phyloP scores from a whole-genome alignment of 345 rosid species.

The Gossypium ekmanianum region DNA sequence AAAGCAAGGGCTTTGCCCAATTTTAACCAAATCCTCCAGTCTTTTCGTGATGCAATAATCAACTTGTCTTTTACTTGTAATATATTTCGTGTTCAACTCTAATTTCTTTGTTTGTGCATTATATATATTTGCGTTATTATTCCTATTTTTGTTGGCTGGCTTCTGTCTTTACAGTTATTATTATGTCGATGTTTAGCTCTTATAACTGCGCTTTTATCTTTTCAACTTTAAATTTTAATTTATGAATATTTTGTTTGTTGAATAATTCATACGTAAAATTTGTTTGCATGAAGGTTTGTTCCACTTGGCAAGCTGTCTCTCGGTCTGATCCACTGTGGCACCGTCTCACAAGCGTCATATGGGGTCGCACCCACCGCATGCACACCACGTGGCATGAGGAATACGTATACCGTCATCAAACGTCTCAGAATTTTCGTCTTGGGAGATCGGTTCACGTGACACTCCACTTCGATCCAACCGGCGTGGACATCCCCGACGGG shows the following conservation, averaged over 20 bases:
- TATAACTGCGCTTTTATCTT: too few relatives aligned
- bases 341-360: slow-evolving; percentile 46
- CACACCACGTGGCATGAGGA: slow-evolving; percentile 75
- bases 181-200: too few relatives aligned
- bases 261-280: background rate
- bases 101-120: background rate
- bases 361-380: slow-evolving; percentile 46
- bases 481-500: slow-evolving; percentile 51
- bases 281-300: slow-evolving; percentile 52
- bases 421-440: slow-evolving; percentile 57
- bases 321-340: slow-evolving; percentile 78
- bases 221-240: too few relatives aligned
- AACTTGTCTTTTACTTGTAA: background rate
- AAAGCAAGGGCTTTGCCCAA: background rate
- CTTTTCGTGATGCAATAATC: too few relatives aligned
- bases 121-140: background rate
- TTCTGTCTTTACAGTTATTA: too few relatives aligned
- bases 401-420: slow-evolving; percentile 61
- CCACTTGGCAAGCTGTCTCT: slow-evolving; percentile 87
- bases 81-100: background rate
- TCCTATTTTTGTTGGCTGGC: too few relatives aligned
- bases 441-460: slow-evolving; percentile 34
- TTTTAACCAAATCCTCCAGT: too few relatives aligned
- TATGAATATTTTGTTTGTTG: too few relatives aligned
- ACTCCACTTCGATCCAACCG: slow-evolving; percentile 60